phyloP scores from a whole-genome alignment of 164 flowering plant species.

The Macadamia tetraphylla region DNA sequence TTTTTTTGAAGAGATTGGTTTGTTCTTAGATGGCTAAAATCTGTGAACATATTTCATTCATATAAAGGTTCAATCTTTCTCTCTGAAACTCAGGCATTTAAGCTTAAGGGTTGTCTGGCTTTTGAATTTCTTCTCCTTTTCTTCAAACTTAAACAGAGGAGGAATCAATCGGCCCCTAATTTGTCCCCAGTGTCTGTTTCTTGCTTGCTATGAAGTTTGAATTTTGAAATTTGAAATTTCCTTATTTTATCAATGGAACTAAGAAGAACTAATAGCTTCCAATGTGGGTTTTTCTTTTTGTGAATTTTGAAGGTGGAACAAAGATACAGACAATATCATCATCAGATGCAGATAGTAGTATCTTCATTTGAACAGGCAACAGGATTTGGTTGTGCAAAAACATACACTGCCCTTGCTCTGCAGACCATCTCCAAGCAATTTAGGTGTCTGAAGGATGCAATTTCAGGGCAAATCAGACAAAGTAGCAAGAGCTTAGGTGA shows the following conservation, averaged over 20 bases:
- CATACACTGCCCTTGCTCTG: constrained; percentile 88
- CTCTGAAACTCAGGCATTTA: too few relatives aligned
- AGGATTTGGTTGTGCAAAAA: constrained; percentile 74
- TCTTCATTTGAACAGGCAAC: constrained; percentile 83
- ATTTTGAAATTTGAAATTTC: too few relatives aligned
- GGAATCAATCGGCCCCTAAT: too few relatives aligned
- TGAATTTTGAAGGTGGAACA: constrained; percentile 73
- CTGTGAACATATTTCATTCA: too few relatives aligned
- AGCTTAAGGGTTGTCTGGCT: too few relatives aligned
- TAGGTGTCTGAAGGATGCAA: constrained; percentile 83
- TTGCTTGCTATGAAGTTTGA: too few relatives aligned
- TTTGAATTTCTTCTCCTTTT: too few relatives aligned
- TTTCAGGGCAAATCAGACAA: constrained; percentile 53
- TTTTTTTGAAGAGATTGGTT: background rate
- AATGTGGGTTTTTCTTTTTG: background rate
- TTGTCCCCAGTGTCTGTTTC: too few relatives aligned
- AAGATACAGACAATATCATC: constrained; percentile 90
- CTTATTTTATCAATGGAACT: too few relatives aligned
- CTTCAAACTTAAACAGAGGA: too few relatives aligned
- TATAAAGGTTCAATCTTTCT: too few relatives aligned
- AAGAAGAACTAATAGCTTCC: background rate
- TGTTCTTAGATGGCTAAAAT: too few relatives aligned
- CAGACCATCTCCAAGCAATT: constrained; percentile 91
- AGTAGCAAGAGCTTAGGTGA: constrained; percentile 74
- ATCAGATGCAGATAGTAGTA: constrained; percentile 87